phyloP scores from a whole-genome alignment of 75 land plant genomes.

The Selaginella tamariscina region DNA sequence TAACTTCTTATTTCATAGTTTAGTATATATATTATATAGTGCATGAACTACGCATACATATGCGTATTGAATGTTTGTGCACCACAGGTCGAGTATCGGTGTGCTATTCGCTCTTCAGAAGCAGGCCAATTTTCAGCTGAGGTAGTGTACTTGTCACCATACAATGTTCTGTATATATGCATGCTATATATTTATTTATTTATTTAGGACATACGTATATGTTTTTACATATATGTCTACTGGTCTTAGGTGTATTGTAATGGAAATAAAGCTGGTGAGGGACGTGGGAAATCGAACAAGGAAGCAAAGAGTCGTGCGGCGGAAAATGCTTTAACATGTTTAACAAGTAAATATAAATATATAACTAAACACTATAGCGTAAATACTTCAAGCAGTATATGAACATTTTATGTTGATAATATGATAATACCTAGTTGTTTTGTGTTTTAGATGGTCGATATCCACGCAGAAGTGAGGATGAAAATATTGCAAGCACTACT shows the following conservation, averaged over 20 bases:
- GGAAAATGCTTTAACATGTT: slow-evolving; percentile 49
- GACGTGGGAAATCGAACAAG: slow-evolving; percentile 56
- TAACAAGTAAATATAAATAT: slow-evolving; percentile 59
- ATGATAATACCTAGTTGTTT: neutral
- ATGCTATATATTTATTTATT: no score
- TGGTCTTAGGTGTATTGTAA: slow-evolving; percentile 45
- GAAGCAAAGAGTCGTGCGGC: slow-evolving; percentile 82
- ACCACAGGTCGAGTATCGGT: slow-evolving; percentile 34
- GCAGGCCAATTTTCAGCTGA: slow-evolving; percentile 51
- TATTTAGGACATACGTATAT: no score
- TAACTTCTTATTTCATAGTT: no score
- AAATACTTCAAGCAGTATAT: no score
- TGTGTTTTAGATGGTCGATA: neutral
- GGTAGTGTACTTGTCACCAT: no score
- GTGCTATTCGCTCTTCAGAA: slow-evolving; percentile 32
- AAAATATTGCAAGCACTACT: neutral
- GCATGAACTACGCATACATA: no score
- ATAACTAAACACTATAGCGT: no score
- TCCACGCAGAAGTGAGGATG: neutral
- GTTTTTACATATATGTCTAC: no score
- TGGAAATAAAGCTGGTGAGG: slow-evolving; percentile 68
- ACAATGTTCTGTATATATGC: no score
- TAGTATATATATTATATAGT: no score
- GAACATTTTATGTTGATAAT: no score
- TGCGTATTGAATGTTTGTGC: no score